Evolutionary conservation across 2,329 filamentous ascomycete species (phyloP).

Genomic region (Exophiala bonariae): DNA sequence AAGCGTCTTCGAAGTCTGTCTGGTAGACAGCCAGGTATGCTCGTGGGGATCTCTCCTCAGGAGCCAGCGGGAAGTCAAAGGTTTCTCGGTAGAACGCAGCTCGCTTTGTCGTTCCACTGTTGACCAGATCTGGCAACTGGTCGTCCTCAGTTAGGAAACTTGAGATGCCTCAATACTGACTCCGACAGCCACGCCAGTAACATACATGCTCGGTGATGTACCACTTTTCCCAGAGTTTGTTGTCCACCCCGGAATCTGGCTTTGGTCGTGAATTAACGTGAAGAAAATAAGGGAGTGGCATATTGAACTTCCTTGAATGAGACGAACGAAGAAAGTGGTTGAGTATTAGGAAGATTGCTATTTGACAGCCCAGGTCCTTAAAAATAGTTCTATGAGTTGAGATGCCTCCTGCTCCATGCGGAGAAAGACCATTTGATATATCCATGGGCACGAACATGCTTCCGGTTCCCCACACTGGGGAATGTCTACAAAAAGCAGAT

Average conservation of each 20-base stretch:
- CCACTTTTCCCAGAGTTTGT: constrained; percentile 21
- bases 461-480: too few relatives aligned
- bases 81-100: constrained; percentile 16
- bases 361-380: too few relatives aligned
- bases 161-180: background rate
- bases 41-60: constrained; percentile 46
- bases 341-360: too few relatives aligned
- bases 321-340: too few relatives aligned
- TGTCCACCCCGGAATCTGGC: constrained; percentile 12
- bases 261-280: constrained; percentile 16
- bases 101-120: constrained; percentile 11
- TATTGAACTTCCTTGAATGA: background rate
- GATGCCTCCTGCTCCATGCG: too few relatives aligned
- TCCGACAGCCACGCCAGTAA: background rate
- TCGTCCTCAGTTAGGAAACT: background rate
- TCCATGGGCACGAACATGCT: too few relatives aligned
- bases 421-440: too few relatives aligned
- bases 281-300: constrained; percentile 15
- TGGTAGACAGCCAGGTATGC: constrained; percentile 82
- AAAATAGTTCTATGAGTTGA: too few relatives aligned
- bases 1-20: constrained; percentile 64
- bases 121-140: constrained; percentile 17
- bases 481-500: too few relatives aligned
- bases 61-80: constrained; percentile 9
- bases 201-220: constrained; percentile 20